Evolutionary conservation across 2,329 filamentous ascomycete genomes (phyloP), one percentile per base, ranked within the genome.

Genomic region (Seiridium cupressi): DNA sequence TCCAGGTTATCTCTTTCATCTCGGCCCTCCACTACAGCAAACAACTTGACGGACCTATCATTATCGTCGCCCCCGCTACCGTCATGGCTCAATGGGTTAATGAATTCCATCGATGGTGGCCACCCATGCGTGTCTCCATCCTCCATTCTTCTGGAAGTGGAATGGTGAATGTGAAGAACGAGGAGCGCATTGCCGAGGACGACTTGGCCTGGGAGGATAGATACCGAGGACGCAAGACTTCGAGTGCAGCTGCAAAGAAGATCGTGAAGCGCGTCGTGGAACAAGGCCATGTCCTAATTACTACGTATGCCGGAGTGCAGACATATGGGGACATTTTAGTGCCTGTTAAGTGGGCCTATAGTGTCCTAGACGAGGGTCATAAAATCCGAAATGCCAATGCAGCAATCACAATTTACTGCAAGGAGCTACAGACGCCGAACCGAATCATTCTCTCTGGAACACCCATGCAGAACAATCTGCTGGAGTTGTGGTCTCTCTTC

Each of bases 21-120:
- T 93, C 95, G 3, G 92, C 92, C 3, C 78, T 99, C 7, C 95
- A 99, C 72, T 93, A 97, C 74, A 98, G 93, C 75, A 91, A 89
- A 66, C 91, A 88, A 69, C 84, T 98, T 31, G 85, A 84, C 31
- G 92, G 92, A 61, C 95, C 95, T 0, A 88, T 96, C 48, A 92
- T 99, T 61, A 85, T 99, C 6, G 93, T 99, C 3, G 93, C 93
- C 55, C 95, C 95, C 2, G 94, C 94, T 3, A 99, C 95, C 0
- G 90, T 99, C 32, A 89, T 99, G 78, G 90, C 92, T 62, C 95
- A 99, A 73, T 99, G 95, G 95, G 95, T 97, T 10, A 96, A 96
- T 64, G 95, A 99, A 71, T 98, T 99, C 68, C 96, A 99, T 75
- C 88, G 89, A 10, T 99, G 96, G 96, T 99, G 96, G 96, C 95